A percentile compares a stretch with the other conserved stretches of the same genome.
phyloP scores from a whole-genome alignment of 441 rosid species.

The Mallotus japonicus region DNA sequence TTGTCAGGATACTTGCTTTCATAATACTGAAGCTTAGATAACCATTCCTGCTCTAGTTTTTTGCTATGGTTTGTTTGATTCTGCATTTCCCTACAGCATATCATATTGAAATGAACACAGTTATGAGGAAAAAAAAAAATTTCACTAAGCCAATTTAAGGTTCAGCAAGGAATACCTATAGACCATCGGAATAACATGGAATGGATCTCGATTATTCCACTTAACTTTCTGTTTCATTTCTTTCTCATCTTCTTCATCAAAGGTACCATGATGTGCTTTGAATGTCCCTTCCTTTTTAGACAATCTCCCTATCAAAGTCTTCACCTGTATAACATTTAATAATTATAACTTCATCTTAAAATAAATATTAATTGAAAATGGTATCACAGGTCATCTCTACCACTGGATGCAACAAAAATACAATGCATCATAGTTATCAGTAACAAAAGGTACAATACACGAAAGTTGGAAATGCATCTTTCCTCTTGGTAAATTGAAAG shows the following conservation, averaged over 20 bases:
- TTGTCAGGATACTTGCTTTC: slow-evolving; percentile 28
- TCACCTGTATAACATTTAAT: slow-evolving; percentile 21
- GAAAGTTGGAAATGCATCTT: background rate
- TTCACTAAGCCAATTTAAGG: background rate
- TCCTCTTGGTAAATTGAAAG: background rate
- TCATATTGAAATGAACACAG: background rate
- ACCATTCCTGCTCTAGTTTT: slow-evolving; percentile 31
- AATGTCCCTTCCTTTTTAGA: slow-evolving; percentile 35
- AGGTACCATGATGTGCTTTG: slow-evolving; percentile 37
- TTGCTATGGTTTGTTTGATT: slow-evolving; percentile 21
- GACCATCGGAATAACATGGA: slow-evolving; percentile 32
- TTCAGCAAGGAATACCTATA: slow-evolving; percentile 19
- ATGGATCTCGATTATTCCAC: slow-evolving; percentile 26
- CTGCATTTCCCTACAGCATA: slow-evolving; percentile 33
- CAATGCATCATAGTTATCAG: background rate
- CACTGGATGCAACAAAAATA: too few relatives aligned
- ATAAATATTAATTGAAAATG: background rate
- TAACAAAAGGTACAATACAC: background rate
- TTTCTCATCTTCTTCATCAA: slow-evolving; percentile 27
- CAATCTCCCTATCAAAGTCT: slow-evolving; percentile 30
- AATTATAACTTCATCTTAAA: background rate
- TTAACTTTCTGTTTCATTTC: slow-evolving; percentile 28
- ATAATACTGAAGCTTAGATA: slow-evolving; percentile 18
- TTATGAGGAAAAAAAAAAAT: background rate
- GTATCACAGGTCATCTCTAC: background rate